phyloP scores from a whole-genome alignment of 139 green algal genomes.

The Closterium sp. region DNA sequence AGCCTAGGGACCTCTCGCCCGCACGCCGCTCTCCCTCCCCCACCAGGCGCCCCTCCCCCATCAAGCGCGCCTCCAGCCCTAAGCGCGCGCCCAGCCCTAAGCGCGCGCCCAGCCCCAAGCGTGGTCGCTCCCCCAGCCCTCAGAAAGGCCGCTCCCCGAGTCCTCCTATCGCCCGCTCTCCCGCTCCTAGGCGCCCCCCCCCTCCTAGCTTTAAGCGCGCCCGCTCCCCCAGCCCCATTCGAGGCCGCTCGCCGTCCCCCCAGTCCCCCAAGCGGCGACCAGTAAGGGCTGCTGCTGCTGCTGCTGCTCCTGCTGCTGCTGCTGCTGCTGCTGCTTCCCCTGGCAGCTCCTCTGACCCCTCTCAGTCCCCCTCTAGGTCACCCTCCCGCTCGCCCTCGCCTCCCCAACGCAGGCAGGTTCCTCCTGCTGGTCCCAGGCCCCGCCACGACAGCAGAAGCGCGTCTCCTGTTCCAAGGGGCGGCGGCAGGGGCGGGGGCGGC shows the following conservation, averaged over 20 bases:
- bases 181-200: not conserved
- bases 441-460: not conserved
- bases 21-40: not conserved
- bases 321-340: not conserved
- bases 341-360: not conserved
- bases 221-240: not conserved
- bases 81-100: not conserved
- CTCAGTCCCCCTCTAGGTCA: not conserved
- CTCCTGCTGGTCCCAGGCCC: not conserved
- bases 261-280: not conserved
- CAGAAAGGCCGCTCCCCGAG: too few species aligned
- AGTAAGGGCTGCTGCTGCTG: not conserved
- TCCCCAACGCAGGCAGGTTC: not conserved
- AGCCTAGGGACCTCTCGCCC: not conserved
- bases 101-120: not conserved
- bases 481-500: too few species aligned
- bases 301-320: not conserved
- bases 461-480: not conserved
- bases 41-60: too few species aligned
- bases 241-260: not conserved
- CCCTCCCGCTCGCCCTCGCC: not conserved
- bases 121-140: not conserved
- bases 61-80: too few species aligned
- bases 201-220: not conserved
- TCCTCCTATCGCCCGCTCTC: too few species aligned